Evolutionary conservation across 2,329 filamentous ascomycete genomes (phyloP), one percentile per base, ranked within the genome.

Genomic region (Didymella segeticola): DNA sequence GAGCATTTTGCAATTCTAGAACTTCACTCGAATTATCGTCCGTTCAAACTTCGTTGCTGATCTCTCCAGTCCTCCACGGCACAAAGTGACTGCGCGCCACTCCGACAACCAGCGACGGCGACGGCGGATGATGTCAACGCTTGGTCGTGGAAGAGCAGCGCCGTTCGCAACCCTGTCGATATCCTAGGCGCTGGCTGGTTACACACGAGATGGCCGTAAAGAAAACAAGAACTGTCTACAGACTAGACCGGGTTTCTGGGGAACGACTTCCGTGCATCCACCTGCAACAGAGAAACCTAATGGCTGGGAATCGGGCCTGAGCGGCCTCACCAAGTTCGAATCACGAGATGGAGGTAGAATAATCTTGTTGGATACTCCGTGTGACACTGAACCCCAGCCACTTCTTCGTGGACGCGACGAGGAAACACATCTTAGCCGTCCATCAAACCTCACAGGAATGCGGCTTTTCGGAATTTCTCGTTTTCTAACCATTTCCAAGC

Each of bases 201-300:
- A 49, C 34, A 27, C 26, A 31, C 9, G 10, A 29, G 22, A 19
- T 41, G 27, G 39, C 39, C 41, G 51, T 54, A 49, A 45, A 10
- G 45, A 54, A 54, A 45, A 46, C 39, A 36, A 49, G 27, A 54
- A 49, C 51, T 49, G 45, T 54, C 51, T 54, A 54, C 29, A 17
- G 20, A 26, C 51, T 49, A 54, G 51, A 34, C 51, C 14, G n/a
- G 51, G 49, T 43, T 43, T 34, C 22, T 47, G 50, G 43, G 50
- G 33, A 45, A 45, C 27, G 29, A 19, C 12, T 30, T 25, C 39
- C 41, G 39, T 41, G 39, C 51, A 49, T 45, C 33, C 39, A 41
- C 11, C 27, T 53, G 38, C 31, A 43, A 17, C 25, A 11, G 37
- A 15, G 31, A 43, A 20, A 15, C 25, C 23, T 15, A 14, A 26